phyloP scores from a whole-genome alignment of 306 rosid genomes.

The Corylus americana region DNA sequence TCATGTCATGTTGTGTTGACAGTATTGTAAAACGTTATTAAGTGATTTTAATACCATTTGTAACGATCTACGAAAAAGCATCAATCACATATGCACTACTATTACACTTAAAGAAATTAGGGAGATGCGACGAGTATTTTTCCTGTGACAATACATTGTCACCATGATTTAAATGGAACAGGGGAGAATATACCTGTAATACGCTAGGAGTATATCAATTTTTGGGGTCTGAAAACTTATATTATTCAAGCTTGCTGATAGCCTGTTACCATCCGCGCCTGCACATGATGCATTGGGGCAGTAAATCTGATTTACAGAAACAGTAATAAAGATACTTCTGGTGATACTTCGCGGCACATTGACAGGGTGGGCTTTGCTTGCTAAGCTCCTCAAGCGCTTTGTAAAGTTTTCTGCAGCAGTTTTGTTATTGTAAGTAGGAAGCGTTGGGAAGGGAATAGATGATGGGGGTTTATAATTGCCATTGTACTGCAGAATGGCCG shows the following conservation, averaged over 20 bases:
- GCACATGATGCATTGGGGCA: constrained; percentile 38
- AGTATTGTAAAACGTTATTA: too few species aligned
- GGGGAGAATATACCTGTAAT: constrained; percentile 34
- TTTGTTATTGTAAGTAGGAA: constrained; percentile 33
- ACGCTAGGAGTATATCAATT: constrained; percentile 46
- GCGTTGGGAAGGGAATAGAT: constrained; percentile 25
- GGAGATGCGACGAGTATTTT: too few species aligned
- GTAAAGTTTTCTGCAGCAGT: constrained; percentile 28
- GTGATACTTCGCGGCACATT: constrained; percentile 33
- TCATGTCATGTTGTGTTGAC: too few species aligned
- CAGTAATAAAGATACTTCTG: constrained; percentile 22
- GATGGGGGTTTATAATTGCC: constrained; percentile 11
- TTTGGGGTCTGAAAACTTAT: constrained; percentile 40
- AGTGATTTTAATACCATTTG: too few species aligned
- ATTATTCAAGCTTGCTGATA: constrained; percentile 51
- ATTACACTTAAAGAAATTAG: background rate
- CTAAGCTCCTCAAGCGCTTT: constrained; percentile 35
- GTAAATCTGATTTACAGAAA: constrained; percentile 36
- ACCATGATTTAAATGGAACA: background rate
- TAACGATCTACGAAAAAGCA: too few species aligned
- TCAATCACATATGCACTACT: too few species aligned
- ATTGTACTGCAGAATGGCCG: constrained; percentile 46
- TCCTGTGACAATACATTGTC: too few species aligned
- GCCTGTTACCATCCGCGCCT: constrained; percentile 42
- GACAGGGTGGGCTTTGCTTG: constrained; percentile 23